These are phyloP conservation scores for Penicillium sp. DNA, from an alignment of 2,329 filamentous ascomycete genomes.

Conservation along the genomic window DNA sequence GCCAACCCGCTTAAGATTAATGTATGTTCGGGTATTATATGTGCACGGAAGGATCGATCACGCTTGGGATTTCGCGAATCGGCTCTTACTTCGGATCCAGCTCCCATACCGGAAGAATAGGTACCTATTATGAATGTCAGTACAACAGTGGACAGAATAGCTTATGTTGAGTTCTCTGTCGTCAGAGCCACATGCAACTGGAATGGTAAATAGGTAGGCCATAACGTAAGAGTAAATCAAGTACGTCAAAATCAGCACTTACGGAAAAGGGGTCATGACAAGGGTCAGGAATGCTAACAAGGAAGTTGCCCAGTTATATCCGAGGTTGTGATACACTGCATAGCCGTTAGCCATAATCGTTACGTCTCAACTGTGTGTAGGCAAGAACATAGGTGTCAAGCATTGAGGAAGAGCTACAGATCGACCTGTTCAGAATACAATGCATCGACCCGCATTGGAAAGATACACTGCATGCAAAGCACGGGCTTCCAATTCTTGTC, in stretches of 20 bases:
- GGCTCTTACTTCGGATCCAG: constrained; percentile 43
- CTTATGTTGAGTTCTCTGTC: neutral
- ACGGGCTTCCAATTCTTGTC: constrained; percentile 7
- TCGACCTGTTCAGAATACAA: constrained; percentile 11
- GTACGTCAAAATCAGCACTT: constrained; percentile 26
- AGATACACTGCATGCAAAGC: constrained; percentile 13
- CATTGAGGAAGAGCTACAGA: constrained; percentile 2
- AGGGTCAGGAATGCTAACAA: constrained; percentile 47
- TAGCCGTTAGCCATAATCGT: constrained; percentile 23
- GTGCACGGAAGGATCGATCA: constrained; percentile 14
- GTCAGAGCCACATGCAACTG: constrained; percentile 7
- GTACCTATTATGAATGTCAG: constrained; percentile 34
- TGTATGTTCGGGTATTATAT: constrained; percentile 10
- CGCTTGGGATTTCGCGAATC: constrained; percentile 36
- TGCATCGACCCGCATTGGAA: constrained; percentile 11
- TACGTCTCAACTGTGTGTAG: neutral
- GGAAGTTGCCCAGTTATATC: constrained; percentile 49
- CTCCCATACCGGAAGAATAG: constrained; percentile 47
- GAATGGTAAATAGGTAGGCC: constrained; percentile 2
- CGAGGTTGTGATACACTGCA: constrained; percentile 49
- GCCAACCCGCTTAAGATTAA: neutral
- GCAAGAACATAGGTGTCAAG: neutral
- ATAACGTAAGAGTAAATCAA: constrained; percentile 8
- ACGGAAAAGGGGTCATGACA: constrained; percentile 49
- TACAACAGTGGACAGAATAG: neutral